Base-by-base conservation (phyloP, 176 grass and related monocot species). In the Alopecurus myosuroides region DNA sequence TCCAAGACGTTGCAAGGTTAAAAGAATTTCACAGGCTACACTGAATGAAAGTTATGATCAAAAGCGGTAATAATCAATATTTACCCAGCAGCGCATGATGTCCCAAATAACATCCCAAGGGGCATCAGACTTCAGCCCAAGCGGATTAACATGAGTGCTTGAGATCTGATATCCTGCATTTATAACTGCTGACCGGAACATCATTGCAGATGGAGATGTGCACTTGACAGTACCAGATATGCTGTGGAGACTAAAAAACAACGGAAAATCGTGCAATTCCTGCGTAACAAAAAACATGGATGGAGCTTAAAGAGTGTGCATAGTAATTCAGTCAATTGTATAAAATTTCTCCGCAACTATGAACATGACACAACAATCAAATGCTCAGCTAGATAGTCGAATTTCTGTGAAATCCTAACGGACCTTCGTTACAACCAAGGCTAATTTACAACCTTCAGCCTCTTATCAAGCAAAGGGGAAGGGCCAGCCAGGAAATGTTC, bases 11-110 rank as follows among this genome's bases (percentile, higher is more conserved):
- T 36, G 15, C 22, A 62, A 61, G 41, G 45, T 81, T 80, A 77
- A 19, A 55, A 60, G 0, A 36, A 77, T 50, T 45, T 69, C 58
- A 76, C 69, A 77, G 55, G 49, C 22, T 49, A 53, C 2, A 29
- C 19, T 33, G 35, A 67, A 66, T 67, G 30, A 4, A 36, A 51
- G n/a, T 17, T 48, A 39, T 82, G 49, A 51, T 55, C 55, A 12
- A 82, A 82, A 41, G 37, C 78, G 71, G 44, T 33, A 51, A 33
- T 7, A 73, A 89, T 29, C 37, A 37, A 81, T 36, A 55, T 22
- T 57, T 92, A 99, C 97, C 97, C 97, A 99, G 76, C 97, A 99
- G 36, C 94, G 89, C 97, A 99, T 96, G 74, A 96, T 99, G 81
- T 99, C 97, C 94, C 91, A 99, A 87, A 99, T 92, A 25, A 99